A percentile compares a stretch with the other conserved stretches of the same genome.
Evolutionary conservation across 73 alveolate species (phyloP).

Genomic region (Paramecium pentaurelia): DNA sequence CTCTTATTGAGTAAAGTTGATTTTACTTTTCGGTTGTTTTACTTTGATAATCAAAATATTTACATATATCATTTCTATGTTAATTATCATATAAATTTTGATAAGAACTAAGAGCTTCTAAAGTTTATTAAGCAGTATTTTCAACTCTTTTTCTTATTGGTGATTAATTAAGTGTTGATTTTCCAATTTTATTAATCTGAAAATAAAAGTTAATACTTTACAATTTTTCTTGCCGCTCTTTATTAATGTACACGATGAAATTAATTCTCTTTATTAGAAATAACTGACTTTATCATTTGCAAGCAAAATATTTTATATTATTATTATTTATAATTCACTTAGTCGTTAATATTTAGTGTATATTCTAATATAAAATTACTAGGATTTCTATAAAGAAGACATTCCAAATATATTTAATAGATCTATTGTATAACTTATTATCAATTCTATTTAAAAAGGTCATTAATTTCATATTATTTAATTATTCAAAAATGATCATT

Average conservation of each 20-base stretch:
- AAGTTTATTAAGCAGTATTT: background rate
- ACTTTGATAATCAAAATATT: background rate
- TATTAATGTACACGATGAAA: background rate
- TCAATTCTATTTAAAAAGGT: background rate
- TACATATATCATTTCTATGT: background rate
- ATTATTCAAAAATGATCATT: background rate
- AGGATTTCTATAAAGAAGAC: background rate
- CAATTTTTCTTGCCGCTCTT: background rate
- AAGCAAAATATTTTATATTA: background rate
- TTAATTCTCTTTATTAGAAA: background rate
- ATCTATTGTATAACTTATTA: too few relatives aligned
- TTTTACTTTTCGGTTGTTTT: background rate
- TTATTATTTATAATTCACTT: background rate
- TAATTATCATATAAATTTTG: background rate
- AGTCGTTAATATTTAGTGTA: background rate
- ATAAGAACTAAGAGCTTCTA: background rate
- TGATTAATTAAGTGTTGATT: background rate
- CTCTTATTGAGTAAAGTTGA: background rate
- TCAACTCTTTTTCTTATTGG: background rate
- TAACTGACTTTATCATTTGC: background rate
- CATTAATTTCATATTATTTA: background rate
- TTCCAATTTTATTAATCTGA: background rate
- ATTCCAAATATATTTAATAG: too few relatives aligned
- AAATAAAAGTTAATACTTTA: background rate
- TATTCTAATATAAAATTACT: background rate